A percentile compares a stretch with the other conserved stretches of the same genome.
These are phyloP conservation scores for Entamoeba moshkovskii DNA, from an alignment of 208 protist species.

Conservation along the genomic window DNA sequence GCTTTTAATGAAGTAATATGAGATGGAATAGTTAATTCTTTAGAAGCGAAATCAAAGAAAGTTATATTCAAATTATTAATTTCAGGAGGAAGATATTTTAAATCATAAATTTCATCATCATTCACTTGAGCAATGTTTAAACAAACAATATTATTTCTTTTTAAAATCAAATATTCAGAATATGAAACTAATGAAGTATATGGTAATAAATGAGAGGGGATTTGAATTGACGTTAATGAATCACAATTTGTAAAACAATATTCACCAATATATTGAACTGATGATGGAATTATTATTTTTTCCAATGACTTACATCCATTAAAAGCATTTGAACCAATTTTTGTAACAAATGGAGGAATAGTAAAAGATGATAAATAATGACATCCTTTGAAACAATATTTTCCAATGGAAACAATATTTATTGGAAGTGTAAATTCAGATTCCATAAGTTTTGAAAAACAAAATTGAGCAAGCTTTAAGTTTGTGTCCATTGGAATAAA, in stretches of 20 bases:
- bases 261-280: neutral
- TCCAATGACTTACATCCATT: neutral
- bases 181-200: neutral
- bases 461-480: neutral
- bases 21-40: neutral
- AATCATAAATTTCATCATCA: neutral
- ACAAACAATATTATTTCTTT: neutral
- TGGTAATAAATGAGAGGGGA: neutral
- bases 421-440: neutral
- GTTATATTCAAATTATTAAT: neutral
- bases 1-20: neutral
- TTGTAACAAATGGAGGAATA: neutral
- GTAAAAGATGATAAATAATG: neutral
- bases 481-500: neutral
- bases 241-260: neutral
- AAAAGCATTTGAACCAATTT: neutral
- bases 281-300: neutral
- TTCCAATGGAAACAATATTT: neutral
- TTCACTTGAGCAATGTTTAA: neutral
- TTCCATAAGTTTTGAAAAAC: neutral
- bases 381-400: neutral
- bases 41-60: neutral
- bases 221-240: neutral
- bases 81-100: neutral
- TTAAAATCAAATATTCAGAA: neutral